These are phyloP conservation scores for Gloeostereum incarnatum DNA, from an alignment of 768 basidiomycete genomes.

Conservation along the genomic window DNA sequence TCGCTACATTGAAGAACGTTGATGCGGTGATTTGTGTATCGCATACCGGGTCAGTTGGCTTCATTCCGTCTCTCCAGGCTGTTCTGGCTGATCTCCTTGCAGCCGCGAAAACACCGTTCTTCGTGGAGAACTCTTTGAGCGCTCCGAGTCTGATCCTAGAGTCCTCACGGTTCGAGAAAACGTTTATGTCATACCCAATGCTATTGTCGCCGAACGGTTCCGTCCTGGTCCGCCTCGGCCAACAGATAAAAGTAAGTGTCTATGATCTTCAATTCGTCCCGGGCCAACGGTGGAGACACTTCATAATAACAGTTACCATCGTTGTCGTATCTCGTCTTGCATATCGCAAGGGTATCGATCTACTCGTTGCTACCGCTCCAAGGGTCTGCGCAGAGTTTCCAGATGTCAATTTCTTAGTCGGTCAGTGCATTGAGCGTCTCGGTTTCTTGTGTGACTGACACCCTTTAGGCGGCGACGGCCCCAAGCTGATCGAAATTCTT, in stretches of 20 bases:
- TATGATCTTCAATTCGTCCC: neutral
- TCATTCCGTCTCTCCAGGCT: neutral
- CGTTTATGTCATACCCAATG: slow-evolving; percentile 92
- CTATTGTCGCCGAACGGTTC: slow-evolving; percentile 83
- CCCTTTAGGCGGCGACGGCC: slow-evolving; percentile 78
- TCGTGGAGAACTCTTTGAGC: slow-evolving; percentile 67
- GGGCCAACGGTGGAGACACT: too few relatives aligned
- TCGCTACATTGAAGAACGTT: slow-evolving; percentile 78
- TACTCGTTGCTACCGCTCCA: slow-evolving; percentile 88
- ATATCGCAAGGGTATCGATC: slow-evolving; percentile 94
- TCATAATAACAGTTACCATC: slow-evolving; percentile 73
- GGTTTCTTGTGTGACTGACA: neutral
- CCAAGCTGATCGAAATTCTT: slow-evolving; percentile 87
- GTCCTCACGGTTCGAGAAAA: slow-evolving; percentile 39
- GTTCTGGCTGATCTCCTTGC: neutral
- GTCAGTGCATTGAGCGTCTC: slow-evolving; percentile 24
- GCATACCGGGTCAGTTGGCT: slow-evolving; percentile 72
- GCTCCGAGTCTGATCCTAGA: slow-evolving; percentile 29
- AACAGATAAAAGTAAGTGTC: slow-evolving; percentile 45
- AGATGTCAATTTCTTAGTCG: slow-evolving; percentile 83
- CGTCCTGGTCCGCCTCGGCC: slow-evolving; percentile 45
- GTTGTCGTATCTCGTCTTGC: slow-evolving; percentile 85
- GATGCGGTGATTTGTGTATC: slow-evolving; percentile 96
- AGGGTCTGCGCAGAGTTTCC: slow-evolving; percentile 81
- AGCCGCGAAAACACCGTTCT: slow-evolving; percentile 98